Evolutionary conservation across 2,329 filamentous ascomycete species (phyloP), one percentile per base, ranked within the genome.

Genomic region (Ophidiomyces ophidiicola): DNA sequence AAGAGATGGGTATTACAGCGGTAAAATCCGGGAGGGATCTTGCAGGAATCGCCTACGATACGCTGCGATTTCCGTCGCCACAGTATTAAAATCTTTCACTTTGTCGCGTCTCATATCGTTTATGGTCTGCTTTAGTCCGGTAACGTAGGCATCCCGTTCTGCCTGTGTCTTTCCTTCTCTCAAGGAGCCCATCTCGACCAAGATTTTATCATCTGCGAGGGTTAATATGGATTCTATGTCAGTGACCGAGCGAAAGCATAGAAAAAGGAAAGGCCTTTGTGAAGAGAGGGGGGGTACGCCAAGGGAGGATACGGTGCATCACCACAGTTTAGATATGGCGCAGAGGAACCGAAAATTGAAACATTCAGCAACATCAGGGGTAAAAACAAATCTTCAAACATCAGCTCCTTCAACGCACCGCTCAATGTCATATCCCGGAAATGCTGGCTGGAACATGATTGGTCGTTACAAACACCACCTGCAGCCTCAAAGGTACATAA

Each of bases 401-500:
- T 47, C 43, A 38, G 53, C 50, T 49, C 49, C 49, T 50, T 60
- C 41, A 58, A 83, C 82, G 75, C 72, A 92, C 84, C 84, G 63
- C 72, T 74, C 54, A 84, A 66, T 53, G 65, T 67, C 64, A 88
- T 80, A 45, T 75, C 68, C 50, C 71, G 69, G 57, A 93, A 87
- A 64, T 98, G 90, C 66, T 96, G 79, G 48, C 66, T 78, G 41
- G 75, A 65, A 63, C 90, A 98, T 39, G 72, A 67, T 43, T 64
- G 58, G 54, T 87, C 82, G 49, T 80, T 78, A 71, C 90, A 96
- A 48, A 69, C 66, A 44, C 76, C 76, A 37, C 77, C 78, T 33
- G 70, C 68, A 46, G 82, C 64, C 59, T 93, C 83, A 52, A 75
- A 80, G 25, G 76, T 79, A 60, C 90, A 98, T 34, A 96, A 55